These are phyloP conservation scores for Dictyostelium firmibasis DNA, from an alignment of 78 protist species.

Conservation along the genomic window DNA sequence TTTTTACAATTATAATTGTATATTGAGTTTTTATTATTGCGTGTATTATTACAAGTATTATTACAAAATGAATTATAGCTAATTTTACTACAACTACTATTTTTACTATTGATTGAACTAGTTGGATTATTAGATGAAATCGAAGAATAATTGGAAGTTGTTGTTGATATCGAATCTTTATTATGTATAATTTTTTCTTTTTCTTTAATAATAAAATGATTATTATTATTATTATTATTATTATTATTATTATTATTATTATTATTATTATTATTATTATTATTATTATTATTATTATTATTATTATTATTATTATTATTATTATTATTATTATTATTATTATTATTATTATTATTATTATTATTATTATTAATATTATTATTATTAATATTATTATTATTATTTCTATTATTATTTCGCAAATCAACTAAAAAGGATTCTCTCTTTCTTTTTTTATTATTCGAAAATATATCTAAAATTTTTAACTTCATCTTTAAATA, in stretches of 20 bases:
- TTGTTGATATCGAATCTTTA: too few relatives aligned
- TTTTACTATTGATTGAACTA: background rate
- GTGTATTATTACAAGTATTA: background rate
- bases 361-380: background rate
- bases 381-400: background rate
- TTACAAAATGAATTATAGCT: background rate
- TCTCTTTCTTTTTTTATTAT: too few relatives aligned
- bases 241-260: background rate
- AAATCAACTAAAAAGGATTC: background rate
- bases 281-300: background rate
- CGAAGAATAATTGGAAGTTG: background rate
- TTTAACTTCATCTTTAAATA: background rate
- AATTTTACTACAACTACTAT: background rate
- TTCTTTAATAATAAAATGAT: too few relatives aligned
- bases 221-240: background rate
- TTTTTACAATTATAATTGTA: background rate
- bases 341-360: background rate
- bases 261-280: background rate
- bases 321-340: too few relatives aligned
- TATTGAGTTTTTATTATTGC: background rate
- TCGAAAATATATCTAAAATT: background rate
- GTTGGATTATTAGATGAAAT: background rate
- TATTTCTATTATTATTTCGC: background rate
- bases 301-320: too few relatives aligned
- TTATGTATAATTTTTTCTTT: too few relatives aligned